Evolutionary conservation across 306 rosid genomes (phyloP).

Genomic region (Cucumis sativus): DNA sequence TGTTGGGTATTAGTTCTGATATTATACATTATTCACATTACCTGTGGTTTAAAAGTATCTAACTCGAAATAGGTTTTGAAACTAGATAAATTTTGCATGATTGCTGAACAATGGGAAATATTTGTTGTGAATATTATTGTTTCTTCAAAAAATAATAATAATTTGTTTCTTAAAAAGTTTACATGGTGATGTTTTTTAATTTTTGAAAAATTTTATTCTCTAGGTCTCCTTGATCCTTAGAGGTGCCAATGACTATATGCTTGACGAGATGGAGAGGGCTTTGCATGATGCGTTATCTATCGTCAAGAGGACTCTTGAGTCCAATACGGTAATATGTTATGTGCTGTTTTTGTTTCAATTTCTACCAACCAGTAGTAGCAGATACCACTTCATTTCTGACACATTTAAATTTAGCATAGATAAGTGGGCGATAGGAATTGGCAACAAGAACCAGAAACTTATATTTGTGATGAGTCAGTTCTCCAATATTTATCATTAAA

Average conservation of each 20-base stretch:
- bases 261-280: conserved; percentile 98
- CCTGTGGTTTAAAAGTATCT: neutral
- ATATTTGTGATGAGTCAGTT: neutral
- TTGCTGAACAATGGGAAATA: neutral
- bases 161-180: neutral
- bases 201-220: conserved; percentile 6
- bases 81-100: neutral
- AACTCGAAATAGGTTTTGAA: neutral
- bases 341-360: neutral
- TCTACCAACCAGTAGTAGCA: neutral
- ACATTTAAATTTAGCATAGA: neutral
- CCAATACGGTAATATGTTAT: conserved; percentile 35
- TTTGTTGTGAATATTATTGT: neutral
- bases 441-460: neutral
- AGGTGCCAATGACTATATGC: conserved; percentile 98
- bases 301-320: conserved; percentile 93
- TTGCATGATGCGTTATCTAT: conserved; percentile 83
- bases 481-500: neutral
- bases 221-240: conserved; percentile 81
- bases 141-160: no score
- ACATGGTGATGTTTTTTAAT: neutral
- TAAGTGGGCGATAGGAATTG: neutral
- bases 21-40: neutral
- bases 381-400: neutral
- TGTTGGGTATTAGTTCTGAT: neutral